phyloP scores from a whole-genome alignment of 768 basidiomycete species.

The Daedaleopsis nitida region DNA sequence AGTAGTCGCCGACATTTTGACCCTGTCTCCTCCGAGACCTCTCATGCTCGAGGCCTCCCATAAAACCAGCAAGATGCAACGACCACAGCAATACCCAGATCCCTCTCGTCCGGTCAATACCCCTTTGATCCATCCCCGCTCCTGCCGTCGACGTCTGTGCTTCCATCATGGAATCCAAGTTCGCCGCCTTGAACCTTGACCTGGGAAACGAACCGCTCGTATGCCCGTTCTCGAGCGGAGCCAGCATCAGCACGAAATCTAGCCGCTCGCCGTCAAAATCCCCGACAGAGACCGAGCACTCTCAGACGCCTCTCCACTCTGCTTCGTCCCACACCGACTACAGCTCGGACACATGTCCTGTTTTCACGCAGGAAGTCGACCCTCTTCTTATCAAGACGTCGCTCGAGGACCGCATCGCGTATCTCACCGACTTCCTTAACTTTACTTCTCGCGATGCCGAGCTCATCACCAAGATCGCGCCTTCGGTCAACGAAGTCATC shows the following conservation, averaged over 20 bases:
- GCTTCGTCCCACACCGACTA: slow-evolving; percentile 15
- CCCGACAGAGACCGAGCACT: slow-evolving; percentile 15
- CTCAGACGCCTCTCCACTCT: slow-evolving; percentile 18
- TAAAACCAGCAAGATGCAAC: slow-evolving; percentile 7
- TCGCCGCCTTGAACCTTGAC: slow-evolving; percentile 10
- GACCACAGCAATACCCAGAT: background rate
- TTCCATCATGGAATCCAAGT: slow-evolving; percentile 13
- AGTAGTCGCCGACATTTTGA: slow-evolving; percentile 17
- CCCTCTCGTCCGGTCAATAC: background rate
- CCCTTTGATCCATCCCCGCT: slow-evolving; percentile 5
- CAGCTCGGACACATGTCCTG: slow-evolving; percentile 7
- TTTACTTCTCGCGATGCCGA: slow-evolving; percentile 46
- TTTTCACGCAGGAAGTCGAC: slow-evolving; percentile 31
- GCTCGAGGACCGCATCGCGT: slow-evolving; percentile 43
- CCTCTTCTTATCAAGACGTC: slow-evolving; percentile 31
- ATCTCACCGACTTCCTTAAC: slow-evolving; percentile 47
- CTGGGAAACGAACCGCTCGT: slow-evolving; percentile 9
- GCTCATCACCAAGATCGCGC: slow-evolving; percentile 42
- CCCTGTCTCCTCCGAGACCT: slow-evolving; percentile 17
- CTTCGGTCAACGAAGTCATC: slow-evolving; percentile 44
- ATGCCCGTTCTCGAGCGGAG: slow-evolving; percentile 19
- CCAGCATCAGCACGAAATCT: slow-evolving; percentile 5
- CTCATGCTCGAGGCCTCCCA: slow-evolving; percentile 14
- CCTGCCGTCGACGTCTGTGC: background rate
- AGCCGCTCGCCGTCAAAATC: background rate